phyloP scores from a whole-genome alignment of 1,139 yeast genomes.

The Pneumocystis murina region DNA sequence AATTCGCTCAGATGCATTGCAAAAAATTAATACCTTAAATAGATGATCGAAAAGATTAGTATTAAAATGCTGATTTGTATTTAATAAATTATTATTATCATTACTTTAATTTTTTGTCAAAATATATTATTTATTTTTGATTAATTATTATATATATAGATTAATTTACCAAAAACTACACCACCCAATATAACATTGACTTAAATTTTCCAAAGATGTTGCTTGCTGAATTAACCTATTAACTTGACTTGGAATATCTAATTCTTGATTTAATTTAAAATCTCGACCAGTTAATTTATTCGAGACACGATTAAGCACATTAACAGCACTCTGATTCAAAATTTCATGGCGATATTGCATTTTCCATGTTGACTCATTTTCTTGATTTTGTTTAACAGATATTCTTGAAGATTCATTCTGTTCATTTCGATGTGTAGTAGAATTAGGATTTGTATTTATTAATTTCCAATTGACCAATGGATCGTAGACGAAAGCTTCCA shows the following conservation, averaged over 20 bases:
- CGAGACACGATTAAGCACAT: constrained; percentile 77
- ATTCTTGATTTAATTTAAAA: constrained; percentile 52
- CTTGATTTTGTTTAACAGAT: constrained; percentile 3
- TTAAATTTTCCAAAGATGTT: constrained; percentile 84
- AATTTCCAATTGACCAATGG: constrained; percentile 98
- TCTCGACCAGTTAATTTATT: constrained; percentile 92
- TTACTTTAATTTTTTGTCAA: neutral
- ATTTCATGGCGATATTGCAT: constrained; percentile 65
- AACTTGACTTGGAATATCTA: constrained; percentile 80
- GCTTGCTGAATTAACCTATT: constrained; percentile 92
- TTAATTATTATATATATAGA: neutral
- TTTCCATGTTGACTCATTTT: constrained; percentile 32
- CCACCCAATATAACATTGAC: constrained; percentile 98
- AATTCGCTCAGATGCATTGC: neutral
- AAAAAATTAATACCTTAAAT: neutral
- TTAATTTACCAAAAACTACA: constrained; percentile 77
- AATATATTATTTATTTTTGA: neutral
- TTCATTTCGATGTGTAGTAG: constrained; percentile 49
- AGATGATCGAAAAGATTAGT: neutral
- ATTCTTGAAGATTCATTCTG: constrained; percentile 37
- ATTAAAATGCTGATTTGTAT: neutral
- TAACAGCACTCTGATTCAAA: constrained; percentile 79
- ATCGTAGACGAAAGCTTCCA: constrained; percentile 97
- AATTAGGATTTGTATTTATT: constrained; percentile 29
- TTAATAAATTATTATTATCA: neutral